phyloP scores from a whole-genome alignment of 192 early-diverging fungal species.

The Rhizophagus clarus region DNA sequence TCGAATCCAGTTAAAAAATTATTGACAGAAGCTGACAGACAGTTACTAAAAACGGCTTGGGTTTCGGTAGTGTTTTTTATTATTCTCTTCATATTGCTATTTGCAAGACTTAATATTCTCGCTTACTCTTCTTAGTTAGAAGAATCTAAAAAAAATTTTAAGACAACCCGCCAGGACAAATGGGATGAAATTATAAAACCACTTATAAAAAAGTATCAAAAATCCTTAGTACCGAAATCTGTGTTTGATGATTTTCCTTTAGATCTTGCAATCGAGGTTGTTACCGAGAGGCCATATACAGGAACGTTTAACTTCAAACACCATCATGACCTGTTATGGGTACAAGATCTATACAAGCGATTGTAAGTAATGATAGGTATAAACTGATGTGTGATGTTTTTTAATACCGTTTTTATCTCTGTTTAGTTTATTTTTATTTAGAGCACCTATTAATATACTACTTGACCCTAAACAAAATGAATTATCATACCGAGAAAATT shows the following conservation, averaged over 20 bases:
- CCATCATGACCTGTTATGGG: conserved; percentile 13
- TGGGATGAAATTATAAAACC: conserved; percentile 15
- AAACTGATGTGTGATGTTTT: not conserved
- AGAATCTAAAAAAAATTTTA: not conserved
- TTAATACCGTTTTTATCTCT: not conserved
- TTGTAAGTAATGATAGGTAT: conserved; percentile 15
- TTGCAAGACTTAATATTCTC: conserved; percentile 13
- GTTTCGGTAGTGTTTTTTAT: conserved; percentile 14
- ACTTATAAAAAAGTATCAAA: conserved; percentile 26
- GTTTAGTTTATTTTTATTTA: conserved; percentile 26
- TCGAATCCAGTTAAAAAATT: conserved; percentile 20
- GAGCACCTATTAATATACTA: conserved; percentile 3
- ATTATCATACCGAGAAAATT: conserved; percentile 15
- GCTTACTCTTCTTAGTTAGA: conserved; percentile 15
- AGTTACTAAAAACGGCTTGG: conserved; percentile 4
- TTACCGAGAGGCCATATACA: conserved; percentile 10
- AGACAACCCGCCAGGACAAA: conserved; percentile 3
- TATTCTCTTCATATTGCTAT: not conserved
- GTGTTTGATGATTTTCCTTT: conserved; percentile 25
- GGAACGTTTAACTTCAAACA: conserved; percentile 16
- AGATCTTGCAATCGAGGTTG: conserved; percentile 11
- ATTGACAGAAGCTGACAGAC: not conserved
- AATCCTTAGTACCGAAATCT: not conserved
- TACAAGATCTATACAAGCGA: conserved; percentile 21
- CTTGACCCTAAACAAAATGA: conserved; percentile 18